Base-by-base conservation (phyloP, 78 protist genomes). In the Dictyostelium firmibasis region DNA sequence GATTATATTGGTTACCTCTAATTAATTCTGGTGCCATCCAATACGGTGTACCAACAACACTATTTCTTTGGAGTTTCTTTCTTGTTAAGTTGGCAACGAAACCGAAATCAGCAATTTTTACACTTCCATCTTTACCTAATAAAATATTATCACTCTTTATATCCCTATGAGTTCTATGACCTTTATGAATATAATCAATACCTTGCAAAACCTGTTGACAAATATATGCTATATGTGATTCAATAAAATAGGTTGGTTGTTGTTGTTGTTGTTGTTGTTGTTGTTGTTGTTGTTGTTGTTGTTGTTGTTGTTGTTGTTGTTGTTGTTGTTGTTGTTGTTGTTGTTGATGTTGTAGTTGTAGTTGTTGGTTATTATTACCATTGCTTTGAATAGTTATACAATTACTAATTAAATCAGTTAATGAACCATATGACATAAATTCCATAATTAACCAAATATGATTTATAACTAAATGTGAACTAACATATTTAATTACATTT, bases 21-120 rank as follows among this genome's bases (percentile, higher is more conserved):
- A 92, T 92, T 1, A 83, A 70, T n/a, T 92, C 98, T 33, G 98
- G 98, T 4, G 97, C 96, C 98, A 97, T 97, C 98, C 98, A 97
- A 75, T 93, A 96, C 1, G 98, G 98, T 47, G 98, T 93, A 1
- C 98, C 98, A 47, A 93, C 96, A 7, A 97, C 81, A n/a, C 96
- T 87, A 27, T 92, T 92, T 76, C 97, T 82, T 20, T 81, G 84
- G 13, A 75, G 44, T 67, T 57, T 82, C 11, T 41, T n/a, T 86
- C 81, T n/a, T 16, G 97, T 82, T 11, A 92, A 81, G 69, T 76
- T 86, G 2, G 96, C 97, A 20, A 86, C 92, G 29, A 93, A 95
- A 36, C 98, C 98, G 91, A 97, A 97, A 81, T 97, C 96, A 14
- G 70, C 81, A 43, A 97, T 64, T 38, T 86, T 91, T 27, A 97